Evolutionary conservation across 352 stramenopile genomes (phyloP).

Genomic region (Pythium chondricola): DNA sequence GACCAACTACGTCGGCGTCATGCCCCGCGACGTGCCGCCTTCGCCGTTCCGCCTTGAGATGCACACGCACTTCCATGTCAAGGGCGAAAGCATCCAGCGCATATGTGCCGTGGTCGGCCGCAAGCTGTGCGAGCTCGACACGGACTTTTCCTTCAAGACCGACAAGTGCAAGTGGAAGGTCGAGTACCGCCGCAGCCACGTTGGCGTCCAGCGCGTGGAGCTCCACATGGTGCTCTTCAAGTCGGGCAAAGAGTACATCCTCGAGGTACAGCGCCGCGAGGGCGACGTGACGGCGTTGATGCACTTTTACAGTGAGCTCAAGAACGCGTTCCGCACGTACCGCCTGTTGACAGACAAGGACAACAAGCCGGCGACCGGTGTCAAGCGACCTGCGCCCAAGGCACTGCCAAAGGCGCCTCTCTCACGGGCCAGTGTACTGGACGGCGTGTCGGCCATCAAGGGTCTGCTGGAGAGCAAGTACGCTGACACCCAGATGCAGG

Average conservation of each 20-base stretch:
- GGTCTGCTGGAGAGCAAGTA: constrained; percentile 74
- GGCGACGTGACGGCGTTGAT: constrained; percentile 81
- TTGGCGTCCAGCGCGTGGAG: constrained; percentile 47
- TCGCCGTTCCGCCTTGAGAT: constrained; percentile 78
- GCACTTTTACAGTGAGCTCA: constrained; percentile 72
- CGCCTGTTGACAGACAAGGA: constrained; percentile 65
- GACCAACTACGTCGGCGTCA: constrained; percentile 74
- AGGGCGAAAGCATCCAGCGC: constrained; percentile 63
- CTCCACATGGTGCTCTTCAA: constrained; percentile 82
- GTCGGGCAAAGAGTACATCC: constrained; percentile 60
- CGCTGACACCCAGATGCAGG: constrained; percentile 74
- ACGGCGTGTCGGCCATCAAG: constrained; percentile 57
- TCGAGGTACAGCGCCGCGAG: constrained; percentile 70
- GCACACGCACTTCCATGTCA: constrained; percentile 87
- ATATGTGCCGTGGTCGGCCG: constrained; percentile 70
- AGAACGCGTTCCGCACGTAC: constrained; percentile 66
- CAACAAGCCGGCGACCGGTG: constrained; percentile 23
- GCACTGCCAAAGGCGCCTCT: constrained; percentile 41
- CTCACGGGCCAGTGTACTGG: constrained; percentile 37
- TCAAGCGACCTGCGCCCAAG: constrained; percentile 70
- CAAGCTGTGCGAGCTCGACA: constrained; percentile 81
- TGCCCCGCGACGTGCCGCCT: constrained; percentile 57
- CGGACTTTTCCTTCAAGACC: constrained; percentile 79
- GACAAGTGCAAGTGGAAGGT: constrained; percentile 89
- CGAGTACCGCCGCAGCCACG: constrained; percentile 47